Base-by-base conservation (phyloP, 2,329 filamentous ascomycete genomes). In the Cladophialophora immunda region DNA sequence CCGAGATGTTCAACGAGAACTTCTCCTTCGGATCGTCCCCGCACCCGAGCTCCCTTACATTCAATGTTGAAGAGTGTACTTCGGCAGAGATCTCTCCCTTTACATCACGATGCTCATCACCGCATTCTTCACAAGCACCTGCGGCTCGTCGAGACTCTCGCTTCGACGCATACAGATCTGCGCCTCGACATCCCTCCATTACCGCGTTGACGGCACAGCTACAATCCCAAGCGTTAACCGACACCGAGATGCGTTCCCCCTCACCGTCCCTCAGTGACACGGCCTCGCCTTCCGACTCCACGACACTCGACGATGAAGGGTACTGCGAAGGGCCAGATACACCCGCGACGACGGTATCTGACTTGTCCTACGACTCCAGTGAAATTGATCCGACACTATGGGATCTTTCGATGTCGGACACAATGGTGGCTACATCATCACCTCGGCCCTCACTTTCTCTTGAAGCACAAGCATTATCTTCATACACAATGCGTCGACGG, bases 1-100 rank as follows among this genome's bases (percentile, higher is more conserved):
- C 29, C 69, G 69, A 61, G 29, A 73, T 73, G 72, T 73, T 73
- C 62, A 70, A 71, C 64, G 67, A 71, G 66, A 72, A 70, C 54
- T 73, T 73, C 66, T 70, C 72, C 30, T 73, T 73, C 60, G 66
- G 62, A 32, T 61, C 66, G 22, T 59, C 72, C n/a, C 65, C 68
- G 11, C 58, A 62, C 17, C 38, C 65, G 50, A 58, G 58, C 19
- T n/a, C 57, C 8, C 38, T 66, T 11, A 8, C 50, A 17, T 45
- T 54, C 30, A 58, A 52, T 32, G 32, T 70, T 47, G 65, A 70
- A 34, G 62, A 70, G 15, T 69, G 59, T 41, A 68, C 66, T 17
- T 66, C 65, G 25, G 58, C 66, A 38, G 72, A 73, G 17, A 72
- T 73, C 50, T 73, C 72, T 11, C 72, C 72, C 19, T 72, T 63